phyloP scores from a whole-genome alignment of 2,329 filamentous ascomycete genomes.

The Dendrostoma leiphaemia region DNA sequence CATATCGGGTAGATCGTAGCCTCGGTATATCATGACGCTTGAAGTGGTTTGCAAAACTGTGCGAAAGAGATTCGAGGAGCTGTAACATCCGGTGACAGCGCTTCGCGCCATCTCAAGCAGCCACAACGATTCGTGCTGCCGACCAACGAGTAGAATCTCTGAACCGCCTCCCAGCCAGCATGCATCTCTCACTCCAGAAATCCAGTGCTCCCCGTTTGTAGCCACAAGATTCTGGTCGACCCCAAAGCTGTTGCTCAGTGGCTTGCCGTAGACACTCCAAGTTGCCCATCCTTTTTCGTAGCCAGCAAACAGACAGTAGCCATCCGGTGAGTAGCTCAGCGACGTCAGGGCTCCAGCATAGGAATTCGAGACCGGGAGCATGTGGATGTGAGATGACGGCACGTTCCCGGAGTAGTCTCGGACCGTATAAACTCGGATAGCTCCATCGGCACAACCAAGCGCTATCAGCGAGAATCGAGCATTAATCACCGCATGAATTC shows the following conservation, averaged over 20 bases:
- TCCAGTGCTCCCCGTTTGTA: conserved; percentile 76
- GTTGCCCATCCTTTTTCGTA: conserved; percentile 92
- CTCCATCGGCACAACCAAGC: conserved; percentile 76
- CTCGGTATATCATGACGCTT: conserved; percentile 87
- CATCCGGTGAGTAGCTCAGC: conserved; percentile 87
- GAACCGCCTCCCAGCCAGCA: conserved; percentile 87
- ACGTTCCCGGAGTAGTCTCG: conserved; percentile 94
- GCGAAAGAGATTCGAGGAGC: conserved; percentile 83
- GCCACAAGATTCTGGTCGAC: conserved; percentile 63
- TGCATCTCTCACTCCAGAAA: conserved; percentile 73
- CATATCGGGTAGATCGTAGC: conserved; percentile 86
- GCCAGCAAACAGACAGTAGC: conserved; percentile 92
- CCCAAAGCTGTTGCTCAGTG: conserved; percentile 79
- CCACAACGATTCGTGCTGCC: conserved; percentile 77
- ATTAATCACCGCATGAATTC: conserved; percentile 79
- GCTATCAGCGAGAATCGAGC: conserved; percentile 92
- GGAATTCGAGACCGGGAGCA: conserved; percentile 63
- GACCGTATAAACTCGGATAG: conserved; percentile 85
- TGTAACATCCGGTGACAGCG: conserved; percentile 89
- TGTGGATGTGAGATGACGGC: conserved; percentile 77
- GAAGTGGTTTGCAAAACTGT: conserved; percentile 86
- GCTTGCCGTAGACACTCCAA: conserved; percentile 97
- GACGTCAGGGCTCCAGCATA: conserved; percentile 71
- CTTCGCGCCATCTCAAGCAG: conserved; percentile 89
- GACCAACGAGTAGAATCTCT: conserved; percentile 73